Base-by-base conservation (phyloP, 495 filamentous ascomycete species). In the Talaromyces adpressus region DNA sequence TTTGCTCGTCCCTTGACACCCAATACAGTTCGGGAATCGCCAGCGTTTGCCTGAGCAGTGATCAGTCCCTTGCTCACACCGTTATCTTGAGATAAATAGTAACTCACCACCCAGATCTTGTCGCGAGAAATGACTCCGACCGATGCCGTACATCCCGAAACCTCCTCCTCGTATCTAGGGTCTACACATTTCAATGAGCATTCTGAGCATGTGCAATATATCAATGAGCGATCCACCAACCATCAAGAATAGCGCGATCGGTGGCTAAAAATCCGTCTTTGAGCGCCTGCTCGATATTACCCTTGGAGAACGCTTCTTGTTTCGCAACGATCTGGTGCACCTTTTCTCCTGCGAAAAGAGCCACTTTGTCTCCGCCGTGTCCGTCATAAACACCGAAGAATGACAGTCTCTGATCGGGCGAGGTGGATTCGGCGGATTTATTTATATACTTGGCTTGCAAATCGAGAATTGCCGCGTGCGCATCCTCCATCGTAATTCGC, bases 381-480 rank as follows among this genome's bases (percentile, higher is more conserved):
- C 94, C 94, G 74, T 98, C 94, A 69, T 95, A 98, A 63, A 98
- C 94, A 69, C 94, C 94, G 69, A 98, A 98, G 81, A 96, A 98
- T 67, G 91, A 93, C 66, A 98, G 79, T 68, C 89, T 87, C 70
- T 86, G 75, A 62, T 90, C 89, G 57, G 82, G 73, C 57, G 77
- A 73, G 59, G 88, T 87, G 41, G 82, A 79, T 73, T 87, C 86
- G 58, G 82, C 78, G 39, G 82, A 79, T 41, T 83, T 79, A 52
- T 80, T 75, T 62, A 80, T 77, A 61, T 73, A 77, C 65, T 82
- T 82, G 64, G 88, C 84, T 69, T 95, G 84, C 64, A 98, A 85
- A 75, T 98, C 91, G 70, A 98, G 89, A 29, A 96, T 75, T 22
- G 89, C 83, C 41, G 91, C 90, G 78, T 98, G 94, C 63, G 94